phyloP scores from a whole-genome alignment of 441 rosid species.

The Aquilaria agallochum region DNA sequence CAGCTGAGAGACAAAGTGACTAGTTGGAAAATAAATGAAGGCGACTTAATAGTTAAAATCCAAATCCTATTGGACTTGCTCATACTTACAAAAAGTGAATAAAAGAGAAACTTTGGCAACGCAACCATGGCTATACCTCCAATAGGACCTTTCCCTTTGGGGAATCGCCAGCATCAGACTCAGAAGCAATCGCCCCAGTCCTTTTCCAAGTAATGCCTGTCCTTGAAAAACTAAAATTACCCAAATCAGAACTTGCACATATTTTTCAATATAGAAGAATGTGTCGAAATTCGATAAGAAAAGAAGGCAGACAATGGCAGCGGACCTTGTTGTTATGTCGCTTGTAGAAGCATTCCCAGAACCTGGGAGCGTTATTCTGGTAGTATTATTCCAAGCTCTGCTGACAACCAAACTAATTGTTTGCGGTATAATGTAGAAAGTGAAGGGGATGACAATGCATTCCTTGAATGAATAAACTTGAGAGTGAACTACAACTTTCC shows the following conservation, averaged over 20 bases:
- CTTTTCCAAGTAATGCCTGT: slow-evolving; percentile 38
- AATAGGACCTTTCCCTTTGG: slow-evolving; percentile 22
- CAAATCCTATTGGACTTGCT: too few species aligned
- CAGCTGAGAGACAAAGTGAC: too few species aligned
- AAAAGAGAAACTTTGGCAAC: too few species aligned
- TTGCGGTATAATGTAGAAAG: too few species aligned
- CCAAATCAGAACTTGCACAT: background rate
- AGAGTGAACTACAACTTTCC: too few species aligned
- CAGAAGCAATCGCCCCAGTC: slow-evolving; percentile 30
- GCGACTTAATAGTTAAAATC: too few species aligned
- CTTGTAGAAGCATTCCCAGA: slow-evolving; percentile 33
- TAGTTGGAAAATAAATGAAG: too few species aligned
- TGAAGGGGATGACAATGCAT: too few species aligned
- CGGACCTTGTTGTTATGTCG: slow-evolving; percentile 29
- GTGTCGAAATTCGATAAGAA: background rate
- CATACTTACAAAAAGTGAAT: too few species aligned
- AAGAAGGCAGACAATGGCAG: background rate
- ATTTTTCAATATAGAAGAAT: background rate
- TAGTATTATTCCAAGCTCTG: slow-evolving; percentile 13
- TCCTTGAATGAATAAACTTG: too few species aligned
- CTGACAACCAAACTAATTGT: background rate
- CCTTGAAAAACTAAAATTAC: slow-evolving; percentile 29
- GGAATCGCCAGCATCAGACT: slow-evolving; percentile 14
- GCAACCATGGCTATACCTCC: slow-evolving; percentile 13
- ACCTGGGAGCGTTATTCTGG: slow-evolving; percentile 25